phyloP scores from a whole-genome alignment of 139 green algal species.

The Coelastrella sp. region DNA sequence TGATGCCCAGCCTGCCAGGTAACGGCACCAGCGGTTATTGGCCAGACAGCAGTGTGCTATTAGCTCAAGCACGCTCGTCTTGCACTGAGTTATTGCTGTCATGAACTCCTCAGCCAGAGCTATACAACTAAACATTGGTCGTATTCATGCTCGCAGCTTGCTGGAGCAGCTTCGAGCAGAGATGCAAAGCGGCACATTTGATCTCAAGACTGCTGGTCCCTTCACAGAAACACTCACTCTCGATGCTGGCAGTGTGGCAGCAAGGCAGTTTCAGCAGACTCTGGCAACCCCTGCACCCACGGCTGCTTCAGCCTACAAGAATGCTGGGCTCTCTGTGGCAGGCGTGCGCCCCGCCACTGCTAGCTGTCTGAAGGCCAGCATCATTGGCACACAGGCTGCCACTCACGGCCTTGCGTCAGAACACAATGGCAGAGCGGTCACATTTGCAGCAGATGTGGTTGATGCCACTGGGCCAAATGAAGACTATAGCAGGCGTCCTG shows the following conservation, averaged over 20 bases:
- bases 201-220: slow-evolving; percentile 22
- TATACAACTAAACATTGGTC: no score
- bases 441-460: slow-evolving; percentile 39
- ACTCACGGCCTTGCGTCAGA: not conserved
- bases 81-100: no score
- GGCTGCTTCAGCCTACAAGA: not conserved
- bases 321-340: not conserved
- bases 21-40: not conserved
- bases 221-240: slow-evolving; percentile 50
- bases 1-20: slow-evolving; percentile 68
- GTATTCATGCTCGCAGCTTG: slow-evolving; percentile 51
- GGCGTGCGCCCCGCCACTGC: not conserved
- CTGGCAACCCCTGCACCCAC: not conserved
- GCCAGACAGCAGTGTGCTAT: not conserved
- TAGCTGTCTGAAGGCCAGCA: slow-evolving; percentile 40
- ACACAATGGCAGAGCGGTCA: slow-evolving; percentile 12
- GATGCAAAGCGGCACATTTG: slow-evolving; percentile 55
- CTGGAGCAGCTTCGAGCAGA: slow-evolving; percentile 62
- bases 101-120: no score
- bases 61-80: not conserved
- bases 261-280: not conserved
- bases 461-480: not conserved
- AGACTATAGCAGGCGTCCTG: not conserved
- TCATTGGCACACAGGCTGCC: not conserved
- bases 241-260: slow-evolving; percentile 15